Percentiles rank a stretch among this genome's conserved stretches.
Conservation (phyloP, 1,284 basidiomycete species). For the Cryptococcus floricola region DNA sequence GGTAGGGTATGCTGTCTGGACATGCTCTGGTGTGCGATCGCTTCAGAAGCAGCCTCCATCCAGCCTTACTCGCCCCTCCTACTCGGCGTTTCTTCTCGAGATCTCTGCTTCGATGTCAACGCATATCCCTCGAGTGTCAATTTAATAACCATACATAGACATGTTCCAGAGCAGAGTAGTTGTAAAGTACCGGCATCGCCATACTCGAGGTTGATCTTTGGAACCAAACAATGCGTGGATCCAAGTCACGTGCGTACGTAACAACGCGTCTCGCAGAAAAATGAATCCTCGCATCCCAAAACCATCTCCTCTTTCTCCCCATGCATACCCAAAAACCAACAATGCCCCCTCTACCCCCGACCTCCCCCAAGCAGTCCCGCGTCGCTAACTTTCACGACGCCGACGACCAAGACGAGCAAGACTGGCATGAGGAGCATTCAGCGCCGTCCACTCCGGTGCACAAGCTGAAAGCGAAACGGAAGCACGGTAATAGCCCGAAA, state of each 20-base stretch:
- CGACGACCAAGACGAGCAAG: slow-evolving; percentile 11
- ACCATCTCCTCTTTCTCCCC: neutral
- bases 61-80: too few species aligned
- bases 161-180: neutral
- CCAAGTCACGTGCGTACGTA: too few species aligned
- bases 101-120: too few species aligned
- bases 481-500: neutral
- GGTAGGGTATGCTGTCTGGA: too few species aligned
- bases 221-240: neutral
- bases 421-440: neutral
- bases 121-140: neutral
- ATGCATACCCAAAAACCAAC: neutral
- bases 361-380: neutral
- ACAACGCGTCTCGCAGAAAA: neutral
- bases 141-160: neutral
- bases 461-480: neutral
- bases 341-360: neutral
- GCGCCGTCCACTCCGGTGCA: neutral
- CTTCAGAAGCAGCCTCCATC: too few species aligned
- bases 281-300: neutral
- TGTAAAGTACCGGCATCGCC: neutral
- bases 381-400: slow-evolving; percentile 20
- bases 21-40: too few species aligned
- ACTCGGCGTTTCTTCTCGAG: too few species aligned
- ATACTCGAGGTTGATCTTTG: neutral